These are phyloP conservation scores for Adiantum capillusveneris DNA, from an alignment of 75 land plant genomes.

Conservation along the genomic window DNA sequence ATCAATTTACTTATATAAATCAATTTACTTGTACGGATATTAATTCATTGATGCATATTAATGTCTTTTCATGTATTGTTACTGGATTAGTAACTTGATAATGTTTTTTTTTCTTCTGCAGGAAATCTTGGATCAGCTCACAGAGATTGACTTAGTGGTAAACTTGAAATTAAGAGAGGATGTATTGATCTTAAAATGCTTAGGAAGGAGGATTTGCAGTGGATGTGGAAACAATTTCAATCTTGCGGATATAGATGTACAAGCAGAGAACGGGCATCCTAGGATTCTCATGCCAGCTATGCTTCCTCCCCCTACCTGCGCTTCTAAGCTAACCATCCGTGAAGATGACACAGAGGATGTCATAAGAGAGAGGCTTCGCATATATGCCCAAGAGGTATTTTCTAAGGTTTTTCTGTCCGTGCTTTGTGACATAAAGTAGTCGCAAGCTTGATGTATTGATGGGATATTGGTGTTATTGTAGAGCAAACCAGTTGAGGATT, in stretches of 20 bases:
- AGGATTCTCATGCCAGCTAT: slow-evolving; percentile 80
- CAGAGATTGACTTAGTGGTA: slow-evolving; percentile 75
- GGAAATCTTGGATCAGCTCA: slow-evolving; percentile 79
- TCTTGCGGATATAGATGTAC: slow-evolving; percentile 63
- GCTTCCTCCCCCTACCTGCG: slow-evolving; percentile 73
- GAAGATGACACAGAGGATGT: slow-evolving; percentile 87
- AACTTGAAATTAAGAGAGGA: slow-evolving; percentile 85
- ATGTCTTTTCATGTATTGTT: no score
- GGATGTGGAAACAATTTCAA: slow-evolving; percentile 86
- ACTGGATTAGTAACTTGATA: no score
- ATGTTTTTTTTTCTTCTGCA: slow-evolving; percentile 13
- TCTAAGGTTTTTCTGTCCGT: no score
- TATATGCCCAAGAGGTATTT: slow-evolving; percentile 82
- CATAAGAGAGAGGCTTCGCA: slow-evolving; percentile 65
- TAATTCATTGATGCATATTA: no score
- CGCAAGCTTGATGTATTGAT: no score
- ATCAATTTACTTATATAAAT: no score
- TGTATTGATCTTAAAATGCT: slow-evolving; percentile 71
- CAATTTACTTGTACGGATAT: no score
- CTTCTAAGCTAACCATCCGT: slow-evolving; percentile 65
- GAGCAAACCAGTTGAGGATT: slow-evolving; percentile 58
- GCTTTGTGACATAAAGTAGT: no score
- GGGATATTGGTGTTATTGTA: no score
- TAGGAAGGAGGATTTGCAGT: slow-evolving; percentile 87
- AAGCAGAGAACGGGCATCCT: slow-evolving; percentile 51